Evolutionary conservation across 1,284 basidiomycete species (phyloP).

Genomic region (Sporisorium scitamineum): DNA sequence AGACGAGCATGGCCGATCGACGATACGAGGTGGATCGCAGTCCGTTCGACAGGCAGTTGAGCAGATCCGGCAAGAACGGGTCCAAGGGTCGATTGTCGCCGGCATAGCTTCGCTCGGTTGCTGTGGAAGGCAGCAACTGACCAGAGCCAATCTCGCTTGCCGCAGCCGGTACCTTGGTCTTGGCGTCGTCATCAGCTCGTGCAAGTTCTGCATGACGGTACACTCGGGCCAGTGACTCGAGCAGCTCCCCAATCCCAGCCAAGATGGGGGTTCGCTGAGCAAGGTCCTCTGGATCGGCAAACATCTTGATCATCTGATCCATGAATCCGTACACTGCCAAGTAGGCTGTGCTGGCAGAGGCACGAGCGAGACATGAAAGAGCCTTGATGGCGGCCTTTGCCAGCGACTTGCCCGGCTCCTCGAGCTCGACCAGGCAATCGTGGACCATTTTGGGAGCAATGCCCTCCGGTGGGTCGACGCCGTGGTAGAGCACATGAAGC

Average conservation of each 20-base stretch:
- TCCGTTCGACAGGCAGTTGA: slow-evolving; percentile 58
- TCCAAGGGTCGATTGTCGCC: slow-evolving; percentile 58
- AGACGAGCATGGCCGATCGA: slow-evolving; percentile 55
- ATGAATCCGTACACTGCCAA: slow-evolving; percentile 50
- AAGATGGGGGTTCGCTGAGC: slow-evolving; percentile 81
- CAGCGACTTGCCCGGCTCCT: slow-evolving; percentile 60
- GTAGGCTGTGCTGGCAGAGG: slow-evolving; percentile 46
- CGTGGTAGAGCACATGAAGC: slow-evolving; percentile 59
- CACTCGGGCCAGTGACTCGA: slow-evolving; percentile 54
- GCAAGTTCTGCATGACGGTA: slow-evolving; percentile 38
- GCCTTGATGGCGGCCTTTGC: slow-evolving; percentile 57
- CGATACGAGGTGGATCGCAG: slow-evolving; percentile 47
- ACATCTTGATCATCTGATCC: slow-evolving; percentile 73
- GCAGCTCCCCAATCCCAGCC: slow-evolving; percentile 54
- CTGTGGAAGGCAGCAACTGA: slow-evolving; percentile 25
- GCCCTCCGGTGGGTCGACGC: slow-evolving; percentile 54
- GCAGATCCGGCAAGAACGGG: slow-evolving; percentile 51
- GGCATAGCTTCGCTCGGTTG: slow-evolving; percentile 43
- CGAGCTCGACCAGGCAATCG: slow-evolving; percentile 56
- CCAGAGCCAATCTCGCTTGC: slow-evolving; percentile 27
- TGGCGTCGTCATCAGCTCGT: slow-evolving; percentile 8
- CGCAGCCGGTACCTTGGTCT: neutral
- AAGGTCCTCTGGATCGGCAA: slow-evolving; percentile 81
- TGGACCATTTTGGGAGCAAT: slow-evolving; percentile 60
- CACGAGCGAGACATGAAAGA: slow-evolving; percentile 51